phyloP scores from a whole-genome alignment of 805 yeast genomes.

The Spathaspora girioi region DNA sequence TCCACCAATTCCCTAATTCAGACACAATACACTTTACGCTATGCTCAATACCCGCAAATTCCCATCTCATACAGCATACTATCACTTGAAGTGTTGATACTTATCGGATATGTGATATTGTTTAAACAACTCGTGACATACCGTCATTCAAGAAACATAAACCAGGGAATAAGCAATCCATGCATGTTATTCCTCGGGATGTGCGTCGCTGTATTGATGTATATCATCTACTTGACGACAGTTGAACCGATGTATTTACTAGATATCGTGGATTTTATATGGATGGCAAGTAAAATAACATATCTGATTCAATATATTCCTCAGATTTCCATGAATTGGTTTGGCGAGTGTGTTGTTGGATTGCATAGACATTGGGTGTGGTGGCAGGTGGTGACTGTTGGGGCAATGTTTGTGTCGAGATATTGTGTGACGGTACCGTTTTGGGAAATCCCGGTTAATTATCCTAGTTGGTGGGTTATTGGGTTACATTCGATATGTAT shows the following conservation, averaged over 20 bases:
- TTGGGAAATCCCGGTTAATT: conserved; percentile 18
- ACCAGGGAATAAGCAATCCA: conserved; percentile 32
- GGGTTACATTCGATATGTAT: neutral
- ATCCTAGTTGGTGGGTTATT: conserved; percentile 10
- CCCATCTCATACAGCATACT: conserved; percentile 16
- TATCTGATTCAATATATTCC: conserved; percentile 31
- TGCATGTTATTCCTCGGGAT: conserved; percentile 2
- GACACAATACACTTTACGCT: conserved; percentile 18
- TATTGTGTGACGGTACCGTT: neutral
- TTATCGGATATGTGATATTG: conserved; percentile 11
- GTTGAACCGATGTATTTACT: conserved; percentile 20
- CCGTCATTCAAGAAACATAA: conserved; percentile 25
- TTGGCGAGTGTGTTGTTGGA: conserved; percentile 25
- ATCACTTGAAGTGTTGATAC: conserved; percentile 12
- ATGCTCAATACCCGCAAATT: conserved; percentile 28
- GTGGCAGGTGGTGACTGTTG: neutral
- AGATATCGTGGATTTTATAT: conserved; percentile 40
- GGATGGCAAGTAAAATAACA: conserved; percentile 29
- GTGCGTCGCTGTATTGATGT: conserved; percentile 4
- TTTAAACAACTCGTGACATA: conserved; percentile 23
- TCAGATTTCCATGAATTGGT: conserved; percentile 39
- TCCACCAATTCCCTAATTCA: conserved; percentile 4
- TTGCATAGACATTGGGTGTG: conserved; percentile 8
- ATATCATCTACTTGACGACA: conserved; percentile 1
- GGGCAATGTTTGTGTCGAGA: neutral